Evolutionary conservation across 108 stramenopile genomes (phyloP), one percentile per base, ranked within the genome.

Genomic region (Aurantiochytrium sp.): DNA sequence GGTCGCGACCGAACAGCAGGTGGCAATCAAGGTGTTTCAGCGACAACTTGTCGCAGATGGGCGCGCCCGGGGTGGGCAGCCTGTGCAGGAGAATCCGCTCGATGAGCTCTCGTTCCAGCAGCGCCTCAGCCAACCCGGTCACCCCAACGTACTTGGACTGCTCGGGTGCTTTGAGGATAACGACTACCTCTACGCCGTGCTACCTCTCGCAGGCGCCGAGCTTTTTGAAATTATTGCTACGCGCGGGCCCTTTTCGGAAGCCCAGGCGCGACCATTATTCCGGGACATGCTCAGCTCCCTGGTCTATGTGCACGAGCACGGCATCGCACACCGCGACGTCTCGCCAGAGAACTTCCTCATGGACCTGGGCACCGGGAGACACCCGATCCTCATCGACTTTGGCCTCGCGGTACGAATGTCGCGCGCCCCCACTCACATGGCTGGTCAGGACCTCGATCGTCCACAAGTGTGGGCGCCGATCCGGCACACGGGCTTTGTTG

Each of bases 61-160:
- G 35, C 87, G 87, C 87, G 87, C 58, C 60, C 87, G 87, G 47
- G 76, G 87, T 45, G 87, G 28, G 59, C 58, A 60, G 87, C 87
- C 87, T 8, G 87, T 59, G 19, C 58, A 88, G 60, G 87, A 60
- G 18, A 21, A 29, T 3, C 58, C 59, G 23, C 87, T 88, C 43
- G 35, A 19, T 16, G 87, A 88, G 60, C 87, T 88, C 76, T 47
- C 76, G n/a, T 83, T 53, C 51, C 76, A 83, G 28, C 49, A 83
- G 51, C 76, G 51, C 51, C 76, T 83, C 25, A 83, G 76, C 76
- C 19, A 23, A 23, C 76, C 76, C 19, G 87, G 59, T 0, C 87
- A 88, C 59, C 87, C 59, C 10, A 59, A 88, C 18, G 87, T 88
- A 6, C 16, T 88, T 5, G 60, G 59, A 8, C 43, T 88, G 4